These are phyloP conservation scores for Globisporangium apiculatum DNA, from an alignment of 352 stramenopile genomes.

Conservation along the genomic window DNA sequence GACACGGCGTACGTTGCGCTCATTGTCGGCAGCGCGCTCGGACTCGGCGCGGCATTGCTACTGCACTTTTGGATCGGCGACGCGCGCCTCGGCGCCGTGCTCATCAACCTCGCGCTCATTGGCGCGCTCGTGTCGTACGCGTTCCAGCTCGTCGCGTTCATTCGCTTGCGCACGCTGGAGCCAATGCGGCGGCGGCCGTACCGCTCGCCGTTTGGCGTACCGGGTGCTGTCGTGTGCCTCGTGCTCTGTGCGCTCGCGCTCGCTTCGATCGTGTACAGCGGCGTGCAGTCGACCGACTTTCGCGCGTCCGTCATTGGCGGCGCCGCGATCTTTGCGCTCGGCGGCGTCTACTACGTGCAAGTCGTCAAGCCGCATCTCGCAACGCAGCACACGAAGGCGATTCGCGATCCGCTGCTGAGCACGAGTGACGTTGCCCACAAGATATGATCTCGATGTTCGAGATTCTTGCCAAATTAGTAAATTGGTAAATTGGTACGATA, in stretches of 20 bases:
- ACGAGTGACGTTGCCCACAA: slow-evolving; percentile 15
- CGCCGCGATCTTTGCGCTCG: slow-evolving; percentile 43
- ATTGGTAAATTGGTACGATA: no score
- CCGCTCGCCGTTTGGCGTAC: slow-evolving; percentile 43
- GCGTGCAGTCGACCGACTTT: slow-evolving; percentile 45
- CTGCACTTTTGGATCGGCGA: slow-evolving; percentile 60
- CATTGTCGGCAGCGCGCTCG: slow-evolving; percentile 36
- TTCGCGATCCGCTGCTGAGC: slow-evolving; percentile 42
- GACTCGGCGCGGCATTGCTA: slow-evolving; percentile 36
- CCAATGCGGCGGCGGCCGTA: slow-evolving; percentile 43
- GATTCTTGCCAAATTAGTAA: no score
- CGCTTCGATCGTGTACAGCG: slow-evolving; percentile 66
- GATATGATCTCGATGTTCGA: slow-evolving; percentile 2
- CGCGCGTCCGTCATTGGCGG: slow-evolving; percentile 48
- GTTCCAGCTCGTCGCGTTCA: slow-evolving; percentile 52
- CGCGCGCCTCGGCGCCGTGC: slow-evolving; percentile 42
- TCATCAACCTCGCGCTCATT: slow-evolving; percentile 69
- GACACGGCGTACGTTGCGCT: slow-evolving; percentile 49
- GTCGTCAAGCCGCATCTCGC: slow-evolving; percentile 25
- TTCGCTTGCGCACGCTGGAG: slow-evolving; percentile 42
- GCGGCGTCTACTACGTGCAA: slow-evolving; percentile 38
- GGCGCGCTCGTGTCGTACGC: slow-evolving; percentile 58
- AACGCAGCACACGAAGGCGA: slow-evolving; percentile 14
- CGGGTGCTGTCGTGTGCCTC: slow-evolving; percentile 36
- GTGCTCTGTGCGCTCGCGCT: slow-evolving; percentile 34